phyloP scores from a whole-genome alignment of 1,139 yeast species.

The Pichia sp. region DNA sequence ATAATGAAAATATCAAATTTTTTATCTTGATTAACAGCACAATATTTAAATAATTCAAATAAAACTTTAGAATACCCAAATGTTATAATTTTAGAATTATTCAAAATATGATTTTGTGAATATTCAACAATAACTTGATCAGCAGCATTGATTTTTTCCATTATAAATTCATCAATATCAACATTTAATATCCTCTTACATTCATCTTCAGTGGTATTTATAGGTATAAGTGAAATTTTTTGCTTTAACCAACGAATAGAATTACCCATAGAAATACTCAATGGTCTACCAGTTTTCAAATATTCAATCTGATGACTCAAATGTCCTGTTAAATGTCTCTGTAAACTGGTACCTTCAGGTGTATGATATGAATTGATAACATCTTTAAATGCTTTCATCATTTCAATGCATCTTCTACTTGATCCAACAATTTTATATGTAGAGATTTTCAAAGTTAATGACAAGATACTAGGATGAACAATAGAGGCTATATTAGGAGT shows the following conservation, averaged over 20 bases:
- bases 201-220: conserved; percentile 62
- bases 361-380: conserved; percentile 79
- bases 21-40: conserved; percentile 55
- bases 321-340: conserved; percentile 83
- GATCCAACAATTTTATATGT: conserved; percentile 88
- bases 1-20: conserved; percentile 77
- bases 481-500: conserved; percentile 57
- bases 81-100: conserved; percentile 76
- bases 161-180: conserved; percentile 72
- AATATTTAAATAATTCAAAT: conserved; percentile 64
- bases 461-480: conserved; percentile 80
- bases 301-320: conserved; percentile 93
- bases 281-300: conserved; percentile 83
- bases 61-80: conserved; percentile 87
- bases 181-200: conserved; percentile 65
- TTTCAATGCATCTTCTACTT: conserved; percentile 72
- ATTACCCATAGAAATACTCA: conserved; percentile 94
- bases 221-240: conserved; percentile 72
- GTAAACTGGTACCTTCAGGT: conserved; percentile 77
- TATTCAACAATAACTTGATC: conserved; percentile 77
- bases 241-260: conserved; percentile 96
- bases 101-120: conserved; percentile 70
- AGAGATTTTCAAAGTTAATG: conserved; percentile 74
- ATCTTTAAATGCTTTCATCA: conserved; percentile 77
- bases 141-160: conserved; percentile 79